Base-by-base conservation (phyloP, 164 flowering plant genomes). In the Kingdonia uniflora region DNA sequence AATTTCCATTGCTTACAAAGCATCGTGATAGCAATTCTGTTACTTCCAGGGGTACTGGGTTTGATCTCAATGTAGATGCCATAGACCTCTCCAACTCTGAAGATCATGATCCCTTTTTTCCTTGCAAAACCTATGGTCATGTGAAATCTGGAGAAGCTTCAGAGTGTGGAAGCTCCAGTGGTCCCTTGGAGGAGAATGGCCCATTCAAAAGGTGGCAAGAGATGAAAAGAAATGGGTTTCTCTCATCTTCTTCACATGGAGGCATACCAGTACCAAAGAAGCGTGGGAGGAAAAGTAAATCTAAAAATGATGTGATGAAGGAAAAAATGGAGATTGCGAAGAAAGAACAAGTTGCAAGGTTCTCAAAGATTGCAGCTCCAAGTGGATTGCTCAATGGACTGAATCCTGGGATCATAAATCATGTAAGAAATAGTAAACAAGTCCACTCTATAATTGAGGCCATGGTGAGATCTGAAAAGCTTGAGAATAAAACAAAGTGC, bases 401-500 rank as follows among this genome's bases (percentile, higher is more conserved):
- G 63, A 94, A 89, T 59, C 97, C 95, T 5, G 97, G 97, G 49
- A 94, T 94, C 42, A 89, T 94, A 62, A 86, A 82, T 65, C 92
- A 87, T 73, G 97, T 89, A 20, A 77, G 99, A 59, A 94, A 89
- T 54, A 82, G 85, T 43, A 94, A 85, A 57, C 96, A 94, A 65
- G 99, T 89, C 51, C 96, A 76, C 63, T 94, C 99, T 46, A 94
- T 94, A 41, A 85, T 94, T 42, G 80, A 89, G 69, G 78, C 90
- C 37, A 54, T 94, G 10, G 87, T 81, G 40, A 86, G 65, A 64
- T 81, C 95, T 20, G 89, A 80, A 64, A 70, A 65, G 49, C 49
- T 5, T 43, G 74, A 74, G 58, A 62, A 52, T 43, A 33, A 25
- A 15, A 44, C 12, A 51, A 69, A 51, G 49, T 66, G 66, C 66